Evolutionary conservation across 352 stramenopile species (phyloP).

Genomic region (Paralagenidium karlingii): DNA sequence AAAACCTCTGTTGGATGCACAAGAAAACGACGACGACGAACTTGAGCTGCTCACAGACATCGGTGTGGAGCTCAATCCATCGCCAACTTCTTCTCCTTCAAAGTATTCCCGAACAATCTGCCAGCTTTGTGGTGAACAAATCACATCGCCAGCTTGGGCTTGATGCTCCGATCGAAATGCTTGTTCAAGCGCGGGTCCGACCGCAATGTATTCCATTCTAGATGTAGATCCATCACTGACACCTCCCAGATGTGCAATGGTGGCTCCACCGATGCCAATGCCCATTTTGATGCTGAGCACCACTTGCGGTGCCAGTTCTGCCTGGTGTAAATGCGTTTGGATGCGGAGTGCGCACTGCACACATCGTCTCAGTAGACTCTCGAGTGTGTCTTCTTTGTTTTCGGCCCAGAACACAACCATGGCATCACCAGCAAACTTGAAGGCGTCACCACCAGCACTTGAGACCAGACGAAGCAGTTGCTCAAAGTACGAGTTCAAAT

Average conservation of each 20-base stretch:
- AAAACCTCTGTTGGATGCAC: constrained; percentile 15
- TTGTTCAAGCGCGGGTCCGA: constrained; percentile 84
- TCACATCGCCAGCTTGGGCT: constrained; percentile 80
- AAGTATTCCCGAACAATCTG: constrained; percentile 51
- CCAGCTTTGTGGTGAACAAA: constrained; percentile 81
- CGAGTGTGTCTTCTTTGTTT: constrained; percentile 82
- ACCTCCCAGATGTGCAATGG: constrained; percentile 83
- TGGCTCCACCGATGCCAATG: constrained; percentile 80
- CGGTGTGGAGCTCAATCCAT: no score
- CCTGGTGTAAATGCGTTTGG: constrained; percentile 81
- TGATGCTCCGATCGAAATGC: constrained; percentile 84
- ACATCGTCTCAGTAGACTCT: constrained; percentile 61
- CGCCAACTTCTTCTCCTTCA: constrained; percentile 22
- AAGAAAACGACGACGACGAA: not conserved
- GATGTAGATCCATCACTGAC: constrained; percentile 64
- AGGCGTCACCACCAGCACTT: constrained; percentile 75
- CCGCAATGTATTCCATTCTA: constrained; percentile 87
- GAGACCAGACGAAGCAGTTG: constrained; percentile 72
- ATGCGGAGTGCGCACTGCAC: constrained; percentile 86
- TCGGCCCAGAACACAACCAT: constrained; percentile 91
- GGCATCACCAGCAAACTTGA: constrained; percentile 94
- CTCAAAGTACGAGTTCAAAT: constrained; percentile 92
- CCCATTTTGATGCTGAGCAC: constrained; percentile 92
- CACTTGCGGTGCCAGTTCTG: constrained; percentile 71
- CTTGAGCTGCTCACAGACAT: not conserved